Evolutionary conservation across 257 asterid species (phyloP).

Genomic region (Forsythia suspensa): DNA sequence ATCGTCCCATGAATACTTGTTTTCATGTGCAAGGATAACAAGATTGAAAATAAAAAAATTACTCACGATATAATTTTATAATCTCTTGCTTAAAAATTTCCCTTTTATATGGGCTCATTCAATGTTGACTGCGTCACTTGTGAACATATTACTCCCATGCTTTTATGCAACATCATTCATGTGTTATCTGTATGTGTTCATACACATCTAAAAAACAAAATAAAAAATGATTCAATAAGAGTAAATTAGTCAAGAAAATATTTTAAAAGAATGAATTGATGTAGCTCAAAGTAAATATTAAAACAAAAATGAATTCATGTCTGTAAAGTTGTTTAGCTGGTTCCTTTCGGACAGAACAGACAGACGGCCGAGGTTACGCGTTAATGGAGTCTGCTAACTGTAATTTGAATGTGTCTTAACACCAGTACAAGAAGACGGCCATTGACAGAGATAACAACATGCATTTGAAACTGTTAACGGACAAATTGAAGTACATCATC

Average conservation of each 20-base stretch:
- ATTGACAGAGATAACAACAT: background rate
- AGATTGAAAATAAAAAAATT: background rate
- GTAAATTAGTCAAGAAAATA: background rate
- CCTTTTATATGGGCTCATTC: background rate
- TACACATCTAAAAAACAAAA: background rate
- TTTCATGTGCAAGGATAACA: background rate
- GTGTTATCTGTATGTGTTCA: background rate
- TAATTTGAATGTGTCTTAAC: conserved; percentile 22
- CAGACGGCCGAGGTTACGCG: conserved; percentile 30
- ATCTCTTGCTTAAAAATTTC: background rate
- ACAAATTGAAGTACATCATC: background rate
- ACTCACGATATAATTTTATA: no score
- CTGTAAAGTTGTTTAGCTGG: background rate
- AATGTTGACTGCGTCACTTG: background rate
- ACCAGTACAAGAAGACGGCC: conserved; percentile 13
- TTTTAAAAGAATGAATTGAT: background rate
- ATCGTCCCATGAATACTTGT: background rate
- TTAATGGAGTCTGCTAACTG: conserved; percentile 6
- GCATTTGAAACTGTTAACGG: background rate
- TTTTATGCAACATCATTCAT: background rate
- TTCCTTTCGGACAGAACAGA: conserved; percentile 5
- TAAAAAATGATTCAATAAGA: background rate
- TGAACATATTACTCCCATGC: background rate
- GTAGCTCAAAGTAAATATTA: background rate
- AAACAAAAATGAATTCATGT: background rate